phyloP scores from a whole-genome alignment of 768 basidiomycete genomes.

The Hypsizygus marmoreus region DNA sequence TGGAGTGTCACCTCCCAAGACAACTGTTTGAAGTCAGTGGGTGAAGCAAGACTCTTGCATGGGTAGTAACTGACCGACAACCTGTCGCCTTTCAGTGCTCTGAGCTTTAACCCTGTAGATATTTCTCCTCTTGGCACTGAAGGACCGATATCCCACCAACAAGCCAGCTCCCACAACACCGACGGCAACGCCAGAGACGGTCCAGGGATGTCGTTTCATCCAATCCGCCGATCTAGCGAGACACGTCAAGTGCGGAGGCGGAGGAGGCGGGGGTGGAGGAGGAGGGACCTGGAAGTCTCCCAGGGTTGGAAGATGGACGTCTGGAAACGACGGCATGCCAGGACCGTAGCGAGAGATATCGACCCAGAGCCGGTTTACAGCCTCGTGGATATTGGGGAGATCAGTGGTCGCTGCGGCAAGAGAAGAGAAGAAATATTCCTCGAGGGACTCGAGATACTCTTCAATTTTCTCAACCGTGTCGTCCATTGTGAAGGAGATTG shows the following conservation, averaged over 20 bases:
- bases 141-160: slow-evolving; percentile 55
- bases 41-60: background rate
- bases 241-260: slow-evolving; percentile 49
- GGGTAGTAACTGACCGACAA: slow-evolving; percentile 55
- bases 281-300: slow-evolving; percentile 70
- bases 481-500: slow-evolving; percentile 23
- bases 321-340: slow-evolving; percentile 54
- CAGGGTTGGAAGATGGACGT: slow-evolving; percentile 59
- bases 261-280: slow-evolving; percentile 64
- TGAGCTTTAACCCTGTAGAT: slow-evolving; percentile 48
- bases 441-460: slow-evolving; percentile 66
- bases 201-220: slow-evolving; percentile 62
- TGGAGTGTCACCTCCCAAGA: slow-evolving; percentile 69
- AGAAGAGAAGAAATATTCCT: slow-evolving; percentile 61
- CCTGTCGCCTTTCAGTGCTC: slow-evolving; percentile 59
- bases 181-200: slow-evolving; percentile 51
- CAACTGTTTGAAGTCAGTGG: slow-evolving; percentile 1
- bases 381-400: slow-evolving; percentile 65
- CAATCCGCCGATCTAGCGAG: slow-evolving; percentile 52
- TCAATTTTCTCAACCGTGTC: slow-evolving; percentile 65
- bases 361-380: slow-evolving; percentile 68
- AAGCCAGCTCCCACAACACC: slow-evolving; percentile 65
- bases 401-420: slow-evolving; percentile 58
- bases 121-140: slow-evolving; percentile 33
- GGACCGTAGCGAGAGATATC: slow-evolving; percentile 85